Evolutionary conservation across 2,329 filamentous ascomycete species (phyloP).

Genomic region (Aspergillus costaricaensis): DNA sequence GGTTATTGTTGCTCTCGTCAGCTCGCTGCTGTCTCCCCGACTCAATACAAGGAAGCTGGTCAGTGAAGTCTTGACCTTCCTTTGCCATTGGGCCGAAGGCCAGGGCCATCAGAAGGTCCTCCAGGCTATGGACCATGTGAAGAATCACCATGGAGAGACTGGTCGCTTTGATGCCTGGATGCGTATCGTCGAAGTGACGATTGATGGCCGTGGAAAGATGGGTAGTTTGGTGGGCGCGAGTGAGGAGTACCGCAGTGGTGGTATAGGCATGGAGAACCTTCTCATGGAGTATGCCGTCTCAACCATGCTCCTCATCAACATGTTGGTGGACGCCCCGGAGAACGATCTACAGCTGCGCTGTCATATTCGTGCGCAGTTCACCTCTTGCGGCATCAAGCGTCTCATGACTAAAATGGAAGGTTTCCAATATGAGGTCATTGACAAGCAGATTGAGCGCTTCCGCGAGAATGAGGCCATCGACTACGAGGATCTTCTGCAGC

Average conservation of each 20-base stretch:
- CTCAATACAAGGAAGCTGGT: slow-evolving; percentile 91
- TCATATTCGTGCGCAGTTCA: slow-evolving; percentile 94
- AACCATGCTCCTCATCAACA: slow-evolving; percentile 92
- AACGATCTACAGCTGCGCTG: slow-evolving; percentile 86
- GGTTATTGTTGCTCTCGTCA: slow-evolving; percentile 83
- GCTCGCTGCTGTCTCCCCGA: slow-evolving; percentile 82
- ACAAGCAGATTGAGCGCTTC: slow-evolving; percentile 96
- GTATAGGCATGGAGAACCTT: slow-evolving; percentile 97
- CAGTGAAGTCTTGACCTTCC: slow-evolving; percentile 92
- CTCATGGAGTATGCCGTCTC: slow-evolving; percentile 98
- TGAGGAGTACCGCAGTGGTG: slow-evolving; percentile 91
- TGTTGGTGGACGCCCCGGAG: slow-evolving; percentile 89
- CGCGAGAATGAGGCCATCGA: slow-evolving; percentile 94
- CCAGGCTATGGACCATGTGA: slow-evolving; percentile 89
- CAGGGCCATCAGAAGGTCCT: slow-evolving; percentile 91
- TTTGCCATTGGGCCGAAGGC: slow-evolving; percentile 90
- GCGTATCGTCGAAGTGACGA: slow-evolving; percentile 94
- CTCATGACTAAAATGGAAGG: slow-evolving; percentile 95
- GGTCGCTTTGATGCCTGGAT: slow-evolving; percentile 98
- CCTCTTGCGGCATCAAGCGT: slow-evolving; percentile 90
- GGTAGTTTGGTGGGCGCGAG: slow-evolving; percentile 95
- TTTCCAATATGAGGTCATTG: slow-evolving; percentile 97
- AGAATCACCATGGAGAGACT: slow-evolving; percentile 83
- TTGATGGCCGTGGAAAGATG: slow-evolving; percentile 98
- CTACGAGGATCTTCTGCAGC: slow-evolving; percentile 94